Evolutionary conservation across 345 rosid species (phyloP).

Genomic region (Bruguiera sexangula): DNA sequence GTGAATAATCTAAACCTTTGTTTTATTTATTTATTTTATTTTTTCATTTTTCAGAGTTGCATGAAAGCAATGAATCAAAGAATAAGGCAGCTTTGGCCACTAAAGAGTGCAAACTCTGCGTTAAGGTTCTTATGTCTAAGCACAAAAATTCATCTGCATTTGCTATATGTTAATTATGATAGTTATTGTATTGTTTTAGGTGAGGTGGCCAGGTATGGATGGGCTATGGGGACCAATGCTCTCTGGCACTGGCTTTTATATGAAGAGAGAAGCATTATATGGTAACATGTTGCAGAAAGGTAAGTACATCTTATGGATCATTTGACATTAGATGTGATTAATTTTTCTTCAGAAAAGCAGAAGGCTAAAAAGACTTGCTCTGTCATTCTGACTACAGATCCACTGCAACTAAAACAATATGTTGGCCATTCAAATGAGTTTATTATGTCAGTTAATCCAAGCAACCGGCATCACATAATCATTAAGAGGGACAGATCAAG

Average conservation of each 20-base stretch:
- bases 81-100: too few species aligned
- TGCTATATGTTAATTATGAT: too few species aligned
- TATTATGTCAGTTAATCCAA: conserved; percentile 2
- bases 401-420: conserved; percentile 7
- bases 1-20: neutral
- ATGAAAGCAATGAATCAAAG: too few species aligned
- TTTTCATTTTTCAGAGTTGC: too few species aligned
- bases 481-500: neutral
- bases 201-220: conserved; percentile 15
- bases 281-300: conserved; percentile 7
- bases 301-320: neutral
- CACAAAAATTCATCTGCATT: too few species aligned
- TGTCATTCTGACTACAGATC: conserved; percentile 6
- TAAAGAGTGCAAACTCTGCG: too few species aligned
- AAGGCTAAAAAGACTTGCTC: too few species aligned
- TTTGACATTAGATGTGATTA: too few species aligned
- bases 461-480: neutral
- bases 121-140: too few species aligned
- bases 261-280: conserved; percentile 37
- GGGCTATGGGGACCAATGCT: conserved; percentile 37
- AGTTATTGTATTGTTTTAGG: neutral
- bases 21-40: neutral
- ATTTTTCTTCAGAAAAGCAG: too few species aligned
- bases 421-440: conserved; percentile 19
- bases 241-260: conserved; percentile 44